phyloP scores from a whole-genome alignment of 164 flowering plant species.

The Macadamia tetraphylla region DNA sequence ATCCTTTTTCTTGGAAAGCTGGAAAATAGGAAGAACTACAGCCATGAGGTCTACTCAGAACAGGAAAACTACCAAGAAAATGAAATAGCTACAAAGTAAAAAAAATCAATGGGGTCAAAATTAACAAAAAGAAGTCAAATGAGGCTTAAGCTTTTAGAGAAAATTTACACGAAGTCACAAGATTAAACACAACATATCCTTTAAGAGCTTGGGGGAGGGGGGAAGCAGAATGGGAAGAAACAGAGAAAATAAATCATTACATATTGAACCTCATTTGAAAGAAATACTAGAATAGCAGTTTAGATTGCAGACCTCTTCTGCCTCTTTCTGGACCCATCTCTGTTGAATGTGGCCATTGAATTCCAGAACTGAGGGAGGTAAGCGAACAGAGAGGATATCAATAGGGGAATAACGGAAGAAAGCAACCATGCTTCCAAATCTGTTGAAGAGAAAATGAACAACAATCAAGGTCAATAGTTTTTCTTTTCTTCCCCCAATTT shows the following conservation, averaged over 20 bases:
- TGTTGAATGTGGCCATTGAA: conserved; percentile 45
- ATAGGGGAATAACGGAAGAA: conserved; percentile 86
- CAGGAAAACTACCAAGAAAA: too few relatives aligned
- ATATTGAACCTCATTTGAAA: neutral
- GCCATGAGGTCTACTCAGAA: neutral
- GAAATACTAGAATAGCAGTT: neutral
- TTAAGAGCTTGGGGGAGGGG: too few relatives aligned
- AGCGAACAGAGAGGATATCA: conserved; percentile 64
- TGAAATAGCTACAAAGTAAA: neutral
- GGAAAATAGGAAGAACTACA: conserved; percentile 11
- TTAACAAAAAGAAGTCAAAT: too few relatives aligned
- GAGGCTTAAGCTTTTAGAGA: too few relatives aligned
- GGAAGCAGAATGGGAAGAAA: too few relatives aligned
- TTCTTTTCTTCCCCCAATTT: too few relatives aligned
- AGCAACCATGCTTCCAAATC: conserved; percentile 87
- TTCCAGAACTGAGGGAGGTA: conserved; percentile 74
- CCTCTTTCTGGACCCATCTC: conserved; percentile 57
- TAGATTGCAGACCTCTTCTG: conserved; percentile 50
- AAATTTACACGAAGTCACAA: too few relatives aligned
- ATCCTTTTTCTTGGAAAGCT: conserved; percentile 66
- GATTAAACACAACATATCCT: too few relatives aligned
- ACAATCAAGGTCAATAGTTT: neutral
- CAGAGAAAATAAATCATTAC: neutral
- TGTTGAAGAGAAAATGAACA: conserved; percentile 21
- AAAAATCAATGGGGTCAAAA: too few relatives aligned